A percentile compares a stretch with the other conserved stretches of the same genome.
Evolutionary conservation across 2,329 filamentous ascomycete species (phyloP).

Genomic region (Colletotrichum destructivum): DNA sequence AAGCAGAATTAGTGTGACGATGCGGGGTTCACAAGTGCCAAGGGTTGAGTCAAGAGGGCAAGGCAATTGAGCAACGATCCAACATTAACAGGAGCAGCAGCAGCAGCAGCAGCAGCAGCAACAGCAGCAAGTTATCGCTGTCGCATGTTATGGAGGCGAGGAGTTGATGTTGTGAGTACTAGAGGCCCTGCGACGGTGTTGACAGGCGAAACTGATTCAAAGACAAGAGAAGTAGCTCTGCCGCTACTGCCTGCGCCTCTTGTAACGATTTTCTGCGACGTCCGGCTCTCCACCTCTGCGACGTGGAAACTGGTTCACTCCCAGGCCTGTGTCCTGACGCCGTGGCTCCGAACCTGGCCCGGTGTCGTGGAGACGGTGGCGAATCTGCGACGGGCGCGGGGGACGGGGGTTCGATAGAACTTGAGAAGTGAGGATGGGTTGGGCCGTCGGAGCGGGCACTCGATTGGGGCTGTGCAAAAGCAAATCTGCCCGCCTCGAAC

Average conservation of each 20-base stretch:
- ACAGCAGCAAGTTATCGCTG: slow-evolving; percentile 14
- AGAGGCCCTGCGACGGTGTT: background rate
- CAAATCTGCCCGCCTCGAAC: slow-evolving; percentile 3
- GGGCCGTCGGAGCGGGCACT: slow-evolving; percentile 23
- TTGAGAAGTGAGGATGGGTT: background rate
- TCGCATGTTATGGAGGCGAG: slow-evolving; percentile 8
- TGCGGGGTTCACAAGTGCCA: background rate
- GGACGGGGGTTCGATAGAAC: background rate
- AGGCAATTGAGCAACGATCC: background rate
- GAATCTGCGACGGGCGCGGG: slow-evolving; percentile 3
- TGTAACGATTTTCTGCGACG: background rate
- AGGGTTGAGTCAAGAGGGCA: background rate
- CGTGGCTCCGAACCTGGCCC: background rate
- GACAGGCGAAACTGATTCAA: background rate
- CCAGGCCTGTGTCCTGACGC: background rate
- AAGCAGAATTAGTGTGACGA: background rate
- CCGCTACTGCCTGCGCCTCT: background rate
- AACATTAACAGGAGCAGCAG: background rate
- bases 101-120: background rate
- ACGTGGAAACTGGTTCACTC: background rate
- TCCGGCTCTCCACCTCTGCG: background rate
- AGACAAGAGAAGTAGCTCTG: background rate
- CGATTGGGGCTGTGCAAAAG: slow-evolving; percentile 39
- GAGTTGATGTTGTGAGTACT: background rate
- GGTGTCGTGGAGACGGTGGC: background rate